These are phyloP conservation scores for Anisodus tanguticus DNA, from an alignment of 257 asterid genomes.

Conservation along the genomic window DNA sequence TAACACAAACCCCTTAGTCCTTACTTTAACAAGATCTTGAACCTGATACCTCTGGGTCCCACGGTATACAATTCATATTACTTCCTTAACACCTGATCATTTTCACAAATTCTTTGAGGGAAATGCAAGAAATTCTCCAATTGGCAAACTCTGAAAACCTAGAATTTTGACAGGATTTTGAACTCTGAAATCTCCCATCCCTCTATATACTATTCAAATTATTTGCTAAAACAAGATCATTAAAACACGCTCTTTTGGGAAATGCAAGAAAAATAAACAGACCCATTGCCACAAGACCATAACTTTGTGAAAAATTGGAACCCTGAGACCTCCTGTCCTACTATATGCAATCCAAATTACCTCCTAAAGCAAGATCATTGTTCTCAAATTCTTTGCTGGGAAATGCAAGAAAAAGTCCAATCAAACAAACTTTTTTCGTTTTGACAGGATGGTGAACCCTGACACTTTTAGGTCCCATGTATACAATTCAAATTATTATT, in stretches of 20 bases:
- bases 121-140: constrained; percentile 5
- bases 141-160: neutral
- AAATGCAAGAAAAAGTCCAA: neutral
- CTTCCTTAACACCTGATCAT: neutral
- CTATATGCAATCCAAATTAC: neutral
- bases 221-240: neutral
- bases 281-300: neutral
- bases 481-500: neutral
- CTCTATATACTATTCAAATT: neutral
- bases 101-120: neutral
- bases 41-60: neutral
- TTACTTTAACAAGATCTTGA: neutral
- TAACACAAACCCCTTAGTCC: neutral
- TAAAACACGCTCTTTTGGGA: neutral
- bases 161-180: neutral
- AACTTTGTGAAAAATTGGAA: neutral
- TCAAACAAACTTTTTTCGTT: neutral
- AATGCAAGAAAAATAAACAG: neutral
- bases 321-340: neutral
- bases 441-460: neutral
- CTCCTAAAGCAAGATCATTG: neutral
- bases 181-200: neutral
- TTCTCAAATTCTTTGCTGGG: neutral
- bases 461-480: neutral
- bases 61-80: neutral